Conservation (phyloP, 2,329 filamentous ascomycete species). For the Cercospora sesami region DNA sequence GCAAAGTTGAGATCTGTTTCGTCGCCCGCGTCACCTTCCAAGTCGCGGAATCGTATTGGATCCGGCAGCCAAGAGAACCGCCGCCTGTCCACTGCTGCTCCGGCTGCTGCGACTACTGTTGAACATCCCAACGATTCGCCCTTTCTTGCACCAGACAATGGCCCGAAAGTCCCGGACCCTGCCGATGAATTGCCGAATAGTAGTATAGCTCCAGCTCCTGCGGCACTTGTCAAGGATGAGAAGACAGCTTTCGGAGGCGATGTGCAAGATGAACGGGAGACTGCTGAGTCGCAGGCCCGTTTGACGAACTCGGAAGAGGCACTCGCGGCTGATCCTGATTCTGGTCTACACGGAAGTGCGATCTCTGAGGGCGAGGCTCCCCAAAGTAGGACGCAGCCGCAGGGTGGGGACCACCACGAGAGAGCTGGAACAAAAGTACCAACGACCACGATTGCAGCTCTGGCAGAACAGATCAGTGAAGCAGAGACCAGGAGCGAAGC, state of each 20-base stretch:
- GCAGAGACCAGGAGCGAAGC: conserved; percentile 9
- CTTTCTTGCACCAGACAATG: neutral
- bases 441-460: conserved; percentile 3
- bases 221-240: neutral
- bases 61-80: neutral
- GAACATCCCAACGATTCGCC: neutral
- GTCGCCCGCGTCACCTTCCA: neutral
- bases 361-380: neutral
- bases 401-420: neutral
- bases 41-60: neutral
- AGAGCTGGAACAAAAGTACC: neutral
- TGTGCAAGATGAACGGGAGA: neutral
- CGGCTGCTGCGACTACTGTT: neutral
- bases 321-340: neutral
- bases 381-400: neutral
- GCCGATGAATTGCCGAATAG: neutral
- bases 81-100: neutral
- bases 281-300: neutral
- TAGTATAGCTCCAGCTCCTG: neutral
- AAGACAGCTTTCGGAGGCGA: neutral
- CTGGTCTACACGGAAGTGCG: neutral
- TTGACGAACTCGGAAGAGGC: neutral
- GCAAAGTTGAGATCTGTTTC: conserved; percentile 14
- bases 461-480: conserved; percentile 12
- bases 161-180: neutral